Evolutionary conservation across 305 asterid genomes (phyloP), one percentile per base, ranked within the genome.

Genomic region (Fraxinus angustifolia): DNA sequence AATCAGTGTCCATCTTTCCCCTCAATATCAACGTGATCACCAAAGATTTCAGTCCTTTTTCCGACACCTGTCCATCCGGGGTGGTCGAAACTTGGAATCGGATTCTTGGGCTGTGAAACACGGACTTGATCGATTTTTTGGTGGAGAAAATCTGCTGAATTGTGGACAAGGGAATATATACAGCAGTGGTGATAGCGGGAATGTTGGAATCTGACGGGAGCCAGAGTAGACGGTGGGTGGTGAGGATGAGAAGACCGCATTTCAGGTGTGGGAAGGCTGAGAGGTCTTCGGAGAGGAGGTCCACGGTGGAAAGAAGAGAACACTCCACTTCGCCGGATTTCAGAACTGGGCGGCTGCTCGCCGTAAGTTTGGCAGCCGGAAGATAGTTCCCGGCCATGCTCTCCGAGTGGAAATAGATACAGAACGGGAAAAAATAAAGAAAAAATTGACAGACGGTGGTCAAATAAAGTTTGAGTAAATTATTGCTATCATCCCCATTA

Each of bases 191-290:
- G 0, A 95, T 85, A n/a, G 12, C 19, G 34, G 72, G 16, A 21
- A 85, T 10, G 68, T 79, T 31, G 70, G 88, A 76, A 35, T 89
- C 90, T 67, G 90, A 85, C 23, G 93, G 94, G 71, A 91, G 89
- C 92, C 91, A 92, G 73, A 95, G 79, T 76, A 95, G 91, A 81
- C 98, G 99, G 80, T 86, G 96, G 6, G 94, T 95, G 67, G 97
- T 93, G 89, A 95, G 95, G 68, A 88, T 91, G 65, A 91, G 82
- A 79, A 93, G 85, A 79, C 93, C 91, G 21, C 95, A 91, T 85
- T 91, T 92, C 80, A 93, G 91, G 77, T 88, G 87, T 16, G 99
- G 97, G 77, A 93, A 91, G 82, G 78, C 73, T 62, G 96, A 88
- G 28, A 79, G 78, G 80, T 95, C 97, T 73, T 95, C 99, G 0